Conservation (phyloP, 306 rosid genomes). For the Hylodesmum podocarpum region DNA sequence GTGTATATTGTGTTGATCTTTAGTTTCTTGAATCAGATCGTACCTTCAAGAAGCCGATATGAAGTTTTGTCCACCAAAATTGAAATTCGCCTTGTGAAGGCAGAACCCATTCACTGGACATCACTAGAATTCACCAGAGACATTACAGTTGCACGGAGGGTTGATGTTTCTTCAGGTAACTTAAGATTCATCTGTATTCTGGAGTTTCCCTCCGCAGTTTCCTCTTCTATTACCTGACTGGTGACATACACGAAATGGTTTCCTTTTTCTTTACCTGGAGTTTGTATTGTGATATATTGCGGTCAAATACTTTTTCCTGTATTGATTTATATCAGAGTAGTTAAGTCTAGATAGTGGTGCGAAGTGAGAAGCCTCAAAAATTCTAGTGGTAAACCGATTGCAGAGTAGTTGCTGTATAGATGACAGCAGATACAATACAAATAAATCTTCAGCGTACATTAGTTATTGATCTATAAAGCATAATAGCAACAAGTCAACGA, state of each 20-base stretch:
- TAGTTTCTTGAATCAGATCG: constrained; percentile 51
- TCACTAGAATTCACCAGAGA: constrained; percentile 67
- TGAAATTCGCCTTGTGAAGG: constrained; percentile 83
- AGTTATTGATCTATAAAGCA: neutral
- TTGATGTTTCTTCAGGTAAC: constrained; percentile 50
- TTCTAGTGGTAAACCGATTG: neutral
- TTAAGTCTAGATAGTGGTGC: neutral
- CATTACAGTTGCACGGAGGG: constrained; percentile 33
- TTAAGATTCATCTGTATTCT: constrained; percentile 9
- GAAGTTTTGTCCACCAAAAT: constrained; percentile 70
- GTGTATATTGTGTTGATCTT: constrained; percentile 20
- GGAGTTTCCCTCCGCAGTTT: neutral
- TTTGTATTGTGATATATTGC: neutral
- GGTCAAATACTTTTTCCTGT: neutral
- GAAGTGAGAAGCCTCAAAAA: neutral
- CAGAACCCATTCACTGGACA: constrained; percentile 55
- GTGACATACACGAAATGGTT: neutral
- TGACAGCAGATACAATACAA: neutral
- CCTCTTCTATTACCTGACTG: neutral
- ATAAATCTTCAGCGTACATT: neutral
- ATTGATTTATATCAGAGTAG: neutral
- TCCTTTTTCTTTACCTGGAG: neutral
- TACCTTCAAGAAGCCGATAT: constrained; percentile 57
- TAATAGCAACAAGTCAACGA: neutral
- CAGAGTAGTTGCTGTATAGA: neutral